These are phyloP conservation scores for Clonostachys byssicola DNA, from an alignment of 2,329 filamentous ascomycete genomes.

Conservation along the genomic window DNA sequence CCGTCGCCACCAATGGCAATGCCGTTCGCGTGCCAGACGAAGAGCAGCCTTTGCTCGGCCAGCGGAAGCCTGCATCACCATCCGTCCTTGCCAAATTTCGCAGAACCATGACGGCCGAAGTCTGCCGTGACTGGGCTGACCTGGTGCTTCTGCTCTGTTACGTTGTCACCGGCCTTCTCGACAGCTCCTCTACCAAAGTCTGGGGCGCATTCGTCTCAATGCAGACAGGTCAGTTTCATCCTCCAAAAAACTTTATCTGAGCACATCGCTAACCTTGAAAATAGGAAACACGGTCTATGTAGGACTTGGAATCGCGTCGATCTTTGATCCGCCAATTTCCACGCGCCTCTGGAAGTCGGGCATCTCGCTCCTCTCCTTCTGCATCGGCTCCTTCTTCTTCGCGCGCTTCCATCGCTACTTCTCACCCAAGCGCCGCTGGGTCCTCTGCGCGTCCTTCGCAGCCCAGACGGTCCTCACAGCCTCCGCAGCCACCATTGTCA, in stretches of 20 bases:
- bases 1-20: not conserved
- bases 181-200: constrained; percentile 71
- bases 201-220: constrained; percentile 82
- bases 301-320: constrained; percentile 65
- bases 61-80: constrained; percentile 9
- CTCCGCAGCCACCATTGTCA: constrained; percentile 49
- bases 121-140: constrained; percentile 62
- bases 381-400: constrained; percentile 68
- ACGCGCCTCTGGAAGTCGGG: constrained; percentile 51
- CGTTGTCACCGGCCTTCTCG: constrained; percentile 71
- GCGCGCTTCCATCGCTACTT: constrained; percentile 62
- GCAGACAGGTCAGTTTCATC: constrained; percentile 62
- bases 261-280: not conserved
- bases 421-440: constrained; percentile 58
- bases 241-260: not conserved
- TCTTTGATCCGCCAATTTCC: constrained; percentile 22
- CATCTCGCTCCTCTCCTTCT: constrained; percentile 68
- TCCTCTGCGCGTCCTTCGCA: constrained; percentile 55
- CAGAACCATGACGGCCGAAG: constrained; percentile 32
- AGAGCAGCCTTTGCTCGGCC: constrained; percentile 25
- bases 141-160: constrained; percentile 68
- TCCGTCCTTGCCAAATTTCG: constrained; percentile 18
- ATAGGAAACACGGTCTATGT: constrained; percentile 74
- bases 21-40: constrained; percentile 11
- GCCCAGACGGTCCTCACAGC: constrained; percentile 46